Base-by-base conservation (phyloP, 2,329 filamentous ascomycete species). In the Colletotrichum lupini region DNA sequence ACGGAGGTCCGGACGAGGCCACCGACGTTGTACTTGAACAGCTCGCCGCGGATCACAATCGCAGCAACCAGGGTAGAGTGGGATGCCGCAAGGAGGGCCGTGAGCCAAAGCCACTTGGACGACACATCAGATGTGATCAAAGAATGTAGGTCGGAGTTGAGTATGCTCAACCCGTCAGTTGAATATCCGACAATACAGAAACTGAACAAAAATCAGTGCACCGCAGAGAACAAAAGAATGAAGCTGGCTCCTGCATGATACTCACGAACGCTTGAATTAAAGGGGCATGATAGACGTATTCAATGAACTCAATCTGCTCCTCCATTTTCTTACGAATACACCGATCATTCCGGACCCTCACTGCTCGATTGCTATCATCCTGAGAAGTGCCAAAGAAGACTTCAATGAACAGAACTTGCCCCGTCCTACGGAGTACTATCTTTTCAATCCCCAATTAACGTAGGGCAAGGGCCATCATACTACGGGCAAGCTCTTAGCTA, bases 1-100 rank as follows among this genome's bases (percentile, higher is more conserved):
- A 69, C 87, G 74, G 2, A 81, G 80, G 16, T 79, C 75, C 5
- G 76, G 24, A 86, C 78, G 16, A 83, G 76, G 1, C 75, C 75
- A 0, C 78, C 76, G 1, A 78, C 81, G 74, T 86, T 82, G 62
- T 85, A 85, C 70, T 65, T 61, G 11, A 30, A 56, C 42, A 46
- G 28, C 9, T 42, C 26, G 73, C 78, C 81, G 35, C 76, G 70
- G 28, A 70, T 66, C 11, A 46, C 57, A 19, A 63, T 68, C 11
- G 57, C 57, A 28, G 19, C 30, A 22, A 19, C 24, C 0, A 53
- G 22, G 46, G 57, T 24, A 9, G 42, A 55, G 65, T 68, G 52
- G 3, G 57, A 68, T 4, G 46, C 65, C 11, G 57, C 65, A 19
- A 62, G 28, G 9, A 68, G 30, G 22, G 65, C 46, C 22, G 56